Base-by-base conservation (phyloP, 116 monocot genomes). In the Cymodocea nodosa region DNA sequence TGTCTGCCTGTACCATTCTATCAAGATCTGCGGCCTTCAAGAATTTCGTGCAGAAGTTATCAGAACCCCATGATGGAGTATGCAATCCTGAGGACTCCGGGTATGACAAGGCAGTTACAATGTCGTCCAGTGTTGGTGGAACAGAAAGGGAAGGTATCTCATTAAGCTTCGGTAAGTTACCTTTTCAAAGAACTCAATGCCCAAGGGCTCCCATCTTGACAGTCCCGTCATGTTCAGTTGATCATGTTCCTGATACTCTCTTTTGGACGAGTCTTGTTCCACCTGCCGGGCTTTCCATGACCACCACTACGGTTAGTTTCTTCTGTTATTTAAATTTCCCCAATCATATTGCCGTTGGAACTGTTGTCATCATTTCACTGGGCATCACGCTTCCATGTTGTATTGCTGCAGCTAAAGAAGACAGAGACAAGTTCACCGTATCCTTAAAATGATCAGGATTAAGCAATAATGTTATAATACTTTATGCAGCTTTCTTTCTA, bases 1-100 rank as follows among this genome's bases (percentile, higher is more conserved):
- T 85, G 14, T 85, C 91, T 13, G 85, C 88, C 40, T 86, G 80
- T 51, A 70, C 55, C 64, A 83, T 98, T 17, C 68, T 98, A 71
- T 83, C 98, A 36, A 75, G 59, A 37, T 98, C 92, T 67, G 68
- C 70, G 20, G 83, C 89, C 61, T 98, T 88, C 77, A 98, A 89
- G 67, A 86, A 75, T 66, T 86, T 91, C 52, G 57, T 81, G 39
- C 79, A 86, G 3, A 89, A 75, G 60, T 63, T 74, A 56, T 70
- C 74, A 54, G 86, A 88, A 72, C 77, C 35, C 4, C 70, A 74
- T 23, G 76, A 85, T 52, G 63, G 20, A 39, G 35, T 10, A 62
- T 25, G 52, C 57, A 75, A 39, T 67, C 7, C 19, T 30, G 76
- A 79, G 68, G 81, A 79, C 35, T 64, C 40, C 15, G 77, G 70